A percentile compares a stretch with the other conserved stretches of the same genome.
phyloP scores from a whole-genome alignment of 2,329 filamentous ascomycete genomes.

The Whalleya microplaca region DNA sequence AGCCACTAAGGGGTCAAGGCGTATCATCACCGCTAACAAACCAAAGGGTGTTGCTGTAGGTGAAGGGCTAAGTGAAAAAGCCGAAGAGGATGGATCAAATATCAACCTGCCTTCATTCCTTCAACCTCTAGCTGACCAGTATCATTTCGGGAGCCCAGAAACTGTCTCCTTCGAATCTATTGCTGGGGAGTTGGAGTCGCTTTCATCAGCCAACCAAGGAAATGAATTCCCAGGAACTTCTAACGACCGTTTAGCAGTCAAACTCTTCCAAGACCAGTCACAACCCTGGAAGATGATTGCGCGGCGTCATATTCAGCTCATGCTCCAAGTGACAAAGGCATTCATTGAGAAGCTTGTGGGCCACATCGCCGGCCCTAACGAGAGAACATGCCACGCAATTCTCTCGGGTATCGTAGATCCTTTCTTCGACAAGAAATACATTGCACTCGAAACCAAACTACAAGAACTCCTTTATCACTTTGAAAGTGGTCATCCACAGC shows the following conservation, averaged over 20 bases:
- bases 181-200: conserved; percentile 33
- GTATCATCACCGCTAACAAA: conserved; percentile 20
- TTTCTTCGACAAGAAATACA: conserved; percentile 34
- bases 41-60: background rate
- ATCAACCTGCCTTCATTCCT: conserved; percentile 34
- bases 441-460: conserved; percentile 39
- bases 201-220: conserved; percentile 44
- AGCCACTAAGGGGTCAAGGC: conserved; percentile 32
- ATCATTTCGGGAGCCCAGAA: conserved; percentile 36
- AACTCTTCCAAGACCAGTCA: conserved; percentile 45
- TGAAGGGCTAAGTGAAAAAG: no score
- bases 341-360: conserved; percentile 44
- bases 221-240: conserved; percentile 44
- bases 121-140: conserved; percentile 34
- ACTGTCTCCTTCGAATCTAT: conserved; percentile 21
- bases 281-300: conserved; percentile 45
- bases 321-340: conserved; percentile 34
- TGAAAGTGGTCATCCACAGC: conserved; percentile 37
- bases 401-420: conserved; percentile 30
- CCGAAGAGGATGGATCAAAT: background rate
- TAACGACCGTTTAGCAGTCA: conserved; percentile 42
- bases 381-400: conserved; percentile 28
- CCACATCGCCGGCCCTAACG: conserved; percentile 37
- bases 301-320: conserved; percentile 38
- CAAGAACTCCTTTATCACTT: conserved; percentile 46